Evolutionary conservation across 2,329 filamentous ascomycete genomes (phyloP).

Genomic region (Apiospora phragmitis): DNA sequence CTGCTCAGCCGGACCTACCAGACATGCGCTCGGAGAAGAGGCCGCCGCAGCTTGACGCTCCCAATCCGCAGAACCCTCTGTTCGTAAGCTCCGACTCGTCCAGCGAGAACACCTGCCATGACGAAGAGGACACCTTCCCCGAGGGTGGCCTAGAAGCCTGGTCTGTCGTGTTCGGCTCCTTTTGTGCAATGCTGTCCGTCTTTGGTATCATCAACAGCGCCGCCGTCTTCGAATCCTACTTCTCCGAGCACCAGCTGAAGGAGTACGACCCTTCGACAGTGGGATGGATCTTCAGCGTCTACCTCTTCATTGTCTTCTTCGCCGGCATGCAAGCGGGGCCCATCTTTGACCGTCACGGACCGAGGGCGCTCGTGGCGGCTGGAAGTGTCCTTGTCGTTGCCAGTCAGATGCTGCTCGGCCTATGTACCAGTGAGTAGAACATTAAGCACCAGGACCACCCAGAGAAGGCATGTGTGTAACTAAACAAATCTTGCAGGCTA

Average conservation of each 20-base stretch:
- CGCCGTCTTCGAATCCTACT: slow-evolving; percentile 49
- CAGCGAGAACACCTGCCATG: neutral
- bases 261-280: slow-evolving; percentile 43
- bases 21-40: neutral
- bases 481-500: slow-evolving; percentile 9
- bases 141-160: slow-evolving; percentile 13
- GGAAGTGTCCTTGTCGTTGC: slow-evolving; percentile 30
- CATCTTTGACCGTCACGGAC: slow-evolving; percentile 48
- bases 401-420: slow-evolving; percentile 16
- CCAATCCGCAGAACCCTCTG: neutral
- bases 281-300: slow-evolving; percentile 50
- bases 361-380: slow-evolving; percentile 38
- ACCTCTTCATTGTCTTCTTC: slow-evolving; percentile 45
- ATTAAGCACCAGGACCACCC: neutral
- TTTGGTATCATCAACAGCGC: slow-evolving; percentile 47
- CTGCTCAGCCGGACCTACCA: neutral
- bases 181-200: slow-evolving; percentile 5
- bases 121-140: slow-evolving; percentile 8
- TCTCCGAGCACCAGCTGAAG: slow-evolving; percentile 44
- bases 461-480: neutral
- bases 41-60: neutral
- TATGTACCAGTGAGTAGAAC: slow-evolving; percentile 9
- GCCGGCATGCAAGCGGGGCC: slow-evolving; percentile 46
- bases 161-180: slow-evolving; percentile 12
- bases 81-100: neutral